Evolutionary conservation across 1,139 yeast species (phyloP), one percentile per base, ranked within the genome.

Genomic region (Scheffersomyces cryptocercus): DNA sequence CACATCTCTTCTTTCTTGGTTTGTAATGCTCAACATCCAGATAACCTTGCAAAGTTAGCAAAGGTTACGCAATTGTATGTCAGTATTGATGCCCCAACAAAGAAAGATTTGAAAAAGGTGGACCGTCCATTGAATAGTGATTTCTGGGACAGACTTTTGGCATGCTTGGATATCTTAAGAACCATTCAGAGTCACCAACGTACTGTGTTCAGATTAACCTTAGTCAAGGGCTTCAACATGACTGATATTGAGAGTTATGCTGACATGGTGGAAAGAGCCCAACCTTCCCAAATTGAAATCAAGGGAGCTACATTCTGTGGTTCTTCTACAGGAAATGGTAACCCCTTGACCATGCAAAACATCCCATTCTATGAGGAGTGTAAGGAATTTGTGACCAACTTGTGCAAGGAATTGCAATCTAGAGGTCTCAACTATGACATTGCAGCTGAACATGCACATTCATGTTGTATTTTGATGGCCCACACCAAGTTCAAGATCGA

Each of bases 271-370:
- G 85, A 78, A 46, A 76, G 83, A 48, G 97, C 93, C 4, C 70
- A 73, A 49, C 98, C 98, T 2, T 84, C 96, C 35, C 88, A 90
- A 56, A 87, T 90, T 49, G 98, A 90, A 65, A 85, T 90, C 47
- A 90, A 90, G 66, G 97, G 97, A 44, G 97, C 96, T 10, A 90
- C 97, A 0, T 90, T 87, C 67, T 89, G 97, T 67, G 97, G 97
- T 0, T 84, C 95, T 0, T 82, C 88, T 14, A 72, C 69, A 48
- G 88, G 85, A 42, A 86, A 88, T 61, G 91, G 93, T 37, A 89
- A 89, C 59, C 93, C 96, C 38, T 74, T 90, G 53, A 89, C 97
- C 3, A 90, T 90, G 97, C 93, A 89, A 62, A 90, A 90, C 59
- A 91, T 90, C 43, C 98, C 98, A 38, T 90, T 88, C 59, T 90